A percentile compares a stretch with the other conserved stretches of the same genome.
These are phyloP conservation scores for Hypoxylon cercidicola DNA, from an alignment of 495 filamentous ascomycete species.

Conservation along the genomic window DNA sequence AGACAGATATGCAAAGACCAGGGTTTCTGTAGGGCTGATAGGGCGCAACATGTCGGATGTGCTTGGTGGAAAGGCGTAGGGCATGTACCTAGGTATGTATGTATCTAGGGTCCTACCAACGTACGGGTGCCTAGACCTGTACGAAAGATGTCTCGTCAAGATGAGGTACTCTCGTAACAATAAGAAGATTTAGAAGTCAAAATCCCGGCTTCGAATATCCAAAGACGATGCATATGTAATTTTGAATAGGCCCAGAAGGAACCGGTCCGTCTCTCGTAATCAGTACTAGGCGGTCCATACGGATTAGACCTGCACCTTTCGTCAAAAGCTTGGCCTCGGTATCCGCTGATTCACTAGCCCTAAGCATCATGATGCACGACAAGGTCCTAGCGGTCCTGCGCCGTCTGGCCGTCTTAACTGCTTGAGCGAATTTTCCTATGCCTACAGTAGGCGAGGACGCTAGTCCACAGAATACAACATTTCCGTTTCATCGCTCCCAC, in stretches of 20 bases:
- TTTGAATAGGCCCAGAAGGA: constrained; percentile 1
- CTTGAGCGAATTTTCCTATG: constrained; percentile 21
- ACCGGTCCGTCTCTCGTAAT: constrained; percentile 5
- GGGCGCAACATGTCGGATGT: constrained; percentile 15
- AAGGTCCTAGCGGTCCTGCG: constrained; percentile 4
- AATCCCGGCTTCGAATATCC: not conserved
- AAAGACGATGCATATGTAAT: not conserved
- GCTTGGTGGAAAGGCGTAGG: not conserved
- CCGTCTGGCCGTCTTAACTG: too few species aligned
- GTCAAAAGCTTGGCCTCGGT: constrained; percentile 13
- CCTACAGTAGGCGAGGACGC: constrained; percentile 1
- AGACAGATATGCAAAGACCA: constrained; percentile 18
- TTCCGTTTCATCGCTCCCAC: constrained; percentile 18
- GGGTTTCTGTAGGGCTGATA: constrained; percentile 35
- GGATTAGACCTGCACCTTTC: constrained; percentile 36
- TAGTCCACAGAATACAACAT: not conserved
- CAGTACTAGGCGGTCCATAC: constrained; percentile 23
- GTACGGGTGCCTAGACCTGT: not conserved
- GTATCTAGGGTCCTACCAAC: not conserved
- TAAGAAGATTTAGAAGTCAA: not conserved
- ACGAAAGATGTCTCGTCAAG: not conserved
- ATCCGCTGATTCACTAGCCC: constrained; percentile 17
- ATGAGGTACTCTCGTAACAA: constrained; percentile 1
- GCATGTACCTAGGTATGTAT: not conserved
- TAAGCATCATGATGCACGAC: constrained; percentile 29